These are phyloP conservation scores for Nitzschia sp. DNA, from an alignment of 108 stramenopile genomes.

Conservation along the genomic window DNA sequence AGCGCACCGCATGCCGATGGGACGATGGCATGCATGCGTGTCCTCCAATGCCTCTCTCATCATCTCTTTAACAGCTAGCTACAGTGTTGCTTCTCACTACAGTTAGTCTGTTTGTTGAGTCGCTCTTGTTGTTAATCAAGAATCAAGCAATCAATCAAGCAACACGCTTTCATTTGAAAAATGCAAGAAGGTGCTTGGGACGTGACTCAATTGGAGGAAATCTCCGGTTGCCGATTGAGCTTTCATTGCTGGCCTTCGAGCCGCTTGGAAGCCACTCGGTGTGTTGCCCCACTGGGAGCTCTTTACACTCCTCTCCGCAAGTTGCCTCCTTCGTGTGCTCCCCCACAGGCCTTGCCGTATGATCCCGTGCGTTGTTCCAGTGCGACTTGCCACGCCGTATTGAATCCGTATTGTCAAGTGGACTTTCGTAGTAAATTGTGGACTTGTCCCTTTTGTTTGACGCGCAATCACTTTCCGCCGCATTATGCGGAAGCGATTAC, in stretches of 20 bases:
- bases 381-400: slow-evolving; percentile 89
- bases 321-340: slow-evolving; percentile 76
- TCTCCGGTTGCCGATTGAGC: slow-evolving; percentile 90
- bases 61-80: slow-evolving; percentile 2
- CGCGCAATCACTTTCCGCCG: slow-evolving; percentile 98
- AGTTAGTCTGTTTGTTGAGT: too few relatives aligned
- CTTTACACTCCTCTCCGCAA: slow-evolving; percentile 97
- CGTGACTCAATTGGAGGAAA: slow-evolving; percentile 78
- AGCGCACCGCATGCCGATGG: too few relatives aligned
- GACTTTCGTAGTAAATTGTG: slow-evolving; percentile 97
- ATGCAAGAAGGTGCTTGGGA: slow-evolving; percentile 80
- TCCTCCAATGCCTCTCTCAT: background rate
- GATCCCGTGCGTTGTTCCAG: slow-evolving; percentile 97
- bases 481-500: slow-evolving; percentile 99
- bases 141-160: too few relatives aligned
- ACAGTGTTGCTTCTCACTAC: too few relatives aligned
- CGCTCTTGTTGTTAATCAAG: too few relatives aligned
- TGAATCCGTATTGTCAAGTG: slow-evolving; percentile 98
- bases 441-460: slow-evolving; percentile 98
- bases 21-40: background rate
- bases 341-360: slow-evolving; percentile 89
- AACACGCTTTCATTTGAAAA: too few relatives aligned
- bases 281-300: slow-evolving; percentile 96
- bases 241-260: slow-evolving; percentile 97
- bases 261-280: slow-evolving; percentile 94